Evolutionary conservation across 306 rosid species (phyloP).

Genomic region (Abrus precatorius): DNA sequence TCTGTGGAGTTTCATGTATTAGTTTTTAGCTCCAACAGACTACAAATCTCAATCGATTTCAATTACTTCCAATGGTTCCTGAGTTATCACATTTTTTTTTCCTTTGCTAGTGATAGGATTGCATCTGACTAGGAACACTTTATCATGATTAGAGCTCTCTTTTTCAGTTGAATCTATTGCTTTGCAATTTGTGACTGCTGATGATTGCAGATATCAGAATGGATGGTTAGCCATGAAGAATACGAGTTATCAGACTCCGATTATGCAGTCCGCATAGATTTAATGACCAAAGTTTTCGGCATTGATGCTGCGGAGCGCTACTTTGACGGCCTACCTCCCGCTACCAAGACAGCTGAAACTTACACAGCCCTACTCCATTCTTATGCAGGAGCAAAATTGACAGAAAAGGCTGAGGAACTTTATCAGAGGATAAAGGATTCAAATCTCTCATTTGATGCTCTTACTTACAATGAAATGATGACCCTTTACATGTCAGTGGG

Average conservation of each 20-base stretch:
- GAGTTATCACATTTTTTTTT: neutral
- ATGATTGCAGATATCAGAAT: conserved; percentile 83
- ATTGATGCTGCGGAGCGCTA: conserved; percentile 90
- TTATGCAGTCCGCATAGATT: conserved; percentile 81
- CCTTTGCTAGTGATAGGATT: conserved; percentile 20
- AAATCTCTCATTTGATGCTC: conserved; percentile 63
- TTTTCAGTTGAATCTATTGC: conserved; percentile 28
- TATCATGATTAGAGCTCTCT: neutral
- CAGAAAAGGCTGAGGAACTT: conserved; percentile 85
- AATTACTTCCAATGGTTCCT: conserved; percentile 15
- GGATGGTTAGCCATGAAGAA: conserved; percentile 79
- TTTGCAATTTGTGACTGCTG: conserved; percentile 40
- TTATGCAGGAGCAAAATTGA: conserved; percentile 78
- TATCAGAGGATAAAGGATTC: conserved; percentile 70
- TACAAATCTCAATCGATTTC: conserved; percentile 1
- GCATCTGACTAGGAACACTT: conserved; percentile 28
- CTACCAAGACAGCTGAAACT: conserved; percentile 77
- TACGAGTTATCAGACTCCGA: conserved; percentile 76
- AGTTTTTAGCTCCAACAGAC: conserved; percentile 26
- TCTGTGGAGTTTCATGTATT: conserved; percentile 8
- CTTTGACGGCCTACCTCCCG: conserved; percentile 77
- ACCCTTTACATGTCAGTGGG: conserved; percentile 91
- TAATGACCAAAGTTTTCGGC: conserved; percentile 95
- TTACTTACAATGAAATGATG: conserved; percentile 95
- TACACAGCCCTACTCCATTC: conserved; percentile 93